Conservation (phyloP, 225 moss, liverwort and hornwort species). For the Polytrichum commune region DNA sequence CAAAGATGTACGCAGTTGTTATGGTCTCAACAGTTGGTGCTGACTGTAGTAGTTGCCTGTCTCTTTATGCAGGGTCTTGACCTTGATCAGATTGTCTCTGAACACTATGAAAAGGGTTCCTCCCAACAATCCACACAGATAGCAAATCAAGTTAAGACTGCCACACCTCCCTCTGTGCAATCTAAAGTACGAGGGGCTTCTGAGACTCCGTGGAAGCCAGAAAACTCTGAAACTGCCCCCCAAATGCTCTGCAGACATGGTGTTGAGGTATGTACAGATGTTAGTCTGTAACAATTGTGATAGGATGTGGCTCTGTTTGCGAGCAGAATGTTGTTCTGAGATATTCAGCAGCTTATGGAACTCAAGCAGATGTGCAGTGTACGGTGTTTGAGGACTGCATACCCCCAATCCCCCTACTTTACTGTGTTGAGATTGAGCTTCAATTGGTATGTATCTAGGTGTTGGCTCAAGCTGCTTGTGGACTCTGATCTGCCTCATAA, state of each 20-base stretch:
- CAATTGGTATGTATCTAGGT: too few species aligned
- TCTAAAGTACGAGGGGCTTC: constrained; percentile 42
- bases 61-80: constrained; percentile 66
- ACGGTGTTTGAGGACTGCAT: too few species aligned
- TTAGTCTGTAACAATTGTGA: not conserved
- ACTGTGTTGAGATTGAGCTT: too few species aligned
- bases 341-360: too few species aligned
- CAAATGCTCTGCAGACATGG: constrained; percentile 64
- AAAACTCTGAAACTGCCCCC: constrained; percentile 18
- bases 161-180: constrained; percentile 51
- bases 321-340: too few species aligned
- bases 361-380: too few species aligned
- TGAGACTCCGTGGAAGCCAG: constrained; percentile 28
- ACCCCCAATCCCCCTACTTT: too few species aligned
- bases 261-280: constrained; percentile 45
- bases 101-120: constrained; percentile 88
- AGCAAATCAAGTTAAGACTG: constrained; percentile 29
- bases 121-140: constrained; percentile 54
- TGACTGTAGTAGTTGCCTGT: not conserved
- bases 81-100: constrained; percentile 89
- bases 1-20: not conserved
- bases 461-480: not conserved
- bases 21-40: not conserved
- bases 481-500: not conserved
- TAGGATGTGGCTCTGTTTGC: not conserved